Evolutionary conservation across 2,329 filamentous ascomycete genomes (phyloP).

Genomic region (Colletotrichum viniferum): DNA sequence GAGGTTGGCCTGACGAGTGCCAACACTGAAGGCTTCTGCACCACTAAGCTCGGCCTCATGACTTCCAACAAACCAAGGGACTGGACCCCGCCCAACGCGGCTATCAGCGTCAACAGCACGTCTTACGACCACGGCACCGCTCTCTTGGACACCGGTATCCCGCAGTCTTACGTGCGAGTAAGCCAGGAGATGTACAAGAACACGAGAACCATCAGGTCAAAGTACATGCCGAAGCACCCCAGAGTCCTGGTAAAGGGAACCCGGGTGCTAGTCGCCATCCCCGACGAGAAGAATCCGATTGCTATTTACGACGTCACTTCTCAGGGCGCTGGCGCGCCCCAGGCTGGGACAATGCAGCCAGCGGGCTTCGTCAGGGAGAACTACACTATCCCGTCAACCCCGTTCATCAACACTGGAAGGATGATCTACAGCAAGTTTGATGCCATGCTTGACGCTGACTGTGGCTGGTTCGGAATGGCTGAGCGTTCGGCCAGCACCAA

Average conservation of each 20-base stretch:
- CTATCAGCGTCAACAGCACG: neutral
- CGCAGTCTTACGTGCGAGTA: neutral
- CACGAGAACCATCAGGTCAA: neutral
- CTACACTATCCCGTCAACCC: neutral
- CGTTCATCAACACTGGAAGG: neutral
- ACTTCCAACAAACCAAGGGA: neutral
- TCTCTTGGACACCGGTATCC: neutral
- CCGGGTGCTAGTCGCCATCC: neutral
- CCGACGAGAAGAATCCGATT: neutral
- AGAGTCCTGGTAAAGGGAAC: neutral
- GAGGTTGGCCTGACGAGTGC: neutral
- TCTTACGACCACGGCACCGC: neutral
- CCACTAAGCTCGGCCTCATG: neutral
- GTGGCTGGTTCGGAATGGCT: neutral
- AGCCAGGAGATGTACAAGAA: neutral
- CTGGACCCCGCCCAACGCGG: neutral
- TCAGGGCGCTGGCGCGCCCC: neutral
- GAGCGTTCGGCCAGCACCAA: neutral
- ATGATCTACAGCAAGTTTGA: neutral
- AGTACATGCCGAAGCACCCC: neutral
- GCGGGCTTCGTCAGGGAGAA: neutral
- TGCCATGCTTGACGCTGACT: neutral
- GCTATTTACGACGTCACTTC: neutral
- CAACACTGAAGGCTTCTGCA: neutral
- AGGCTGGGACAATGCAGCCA: neutral